A percentile compares a stretch with the other conserved stretches of the same genome.
phyloP scores from a whole-genome alignment of 805 yeast genomes.

The Tetrapisispora arboricola region DNA sequence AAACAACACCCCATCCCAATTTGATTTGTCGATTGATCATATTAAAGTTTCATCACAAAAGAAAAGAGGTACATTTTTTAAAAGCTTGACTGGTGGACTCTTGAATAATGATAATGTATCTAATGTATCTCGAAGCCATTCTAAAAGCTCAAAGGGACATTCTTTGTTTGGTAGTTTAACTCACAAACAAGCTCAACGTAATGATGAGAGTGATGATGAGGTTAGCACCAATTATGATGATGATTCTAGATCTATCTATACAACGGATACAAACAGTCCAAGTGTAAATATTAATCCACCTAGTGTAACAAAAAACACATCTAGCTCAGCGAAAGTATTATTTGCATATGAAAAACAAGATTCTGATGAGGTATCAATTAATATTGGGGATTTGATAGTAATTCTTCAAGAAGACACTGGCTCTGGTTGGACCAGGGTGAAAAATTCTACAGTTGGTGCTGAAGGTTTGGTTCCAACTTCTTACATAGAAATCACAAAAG shows the following conservation, averaged over 20 bases:
- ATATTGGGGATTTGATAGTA: constrained; percentile 49
- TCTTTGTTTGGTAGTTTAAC: constrained; percentile 2
- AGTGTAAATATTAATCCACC: background rate
- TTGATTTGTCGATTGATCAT: constrained; percentile 52
- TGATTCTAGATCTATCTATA: background rate
- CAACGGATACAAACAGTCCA: background rate
- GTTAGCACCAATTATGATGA: background rate
- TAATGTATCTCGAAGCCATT: constrained; percentile 2
- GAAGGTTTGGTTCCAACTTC: constrained; percentile 81
- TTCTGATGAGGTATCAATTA: constrained; percentile 59
- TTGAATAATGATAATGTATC: constrained; percentile 4
- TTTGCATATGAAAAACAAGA: constrained; percentile 62
- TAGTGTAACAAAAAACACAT: background rate
- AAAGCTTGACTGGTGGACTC: constrained; percentile 24
- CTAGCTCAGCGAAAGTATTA: constrained; percentile 37
- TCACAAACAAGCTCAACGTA: constrained; percentile 2
- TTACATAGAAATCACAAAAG: constrained; percentile 45
- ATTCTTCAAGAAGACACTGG: constrained; percentile 71
- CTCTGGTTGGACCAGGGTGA: constrained; percentile 80
- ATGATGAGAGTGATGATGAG: background rate
- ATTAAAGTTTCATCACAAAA: constrained; percentile 36
- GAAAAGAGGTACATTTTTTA: constrained; percentile 53
- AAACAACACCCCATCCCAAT: constrained; percentile 60
- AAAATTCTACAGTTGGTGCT: constrained; percentile 35
- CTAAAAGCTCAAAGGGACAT: constrained; percentile 1